A percentile compares a stretch with the other conserved stretches of the same genome.
These are phyloP conservation scores for Anthoceros angustus DNA, from an alignment of 225 moss, liverwort and hornwort species.

Conservation along the genomic window DNA sequence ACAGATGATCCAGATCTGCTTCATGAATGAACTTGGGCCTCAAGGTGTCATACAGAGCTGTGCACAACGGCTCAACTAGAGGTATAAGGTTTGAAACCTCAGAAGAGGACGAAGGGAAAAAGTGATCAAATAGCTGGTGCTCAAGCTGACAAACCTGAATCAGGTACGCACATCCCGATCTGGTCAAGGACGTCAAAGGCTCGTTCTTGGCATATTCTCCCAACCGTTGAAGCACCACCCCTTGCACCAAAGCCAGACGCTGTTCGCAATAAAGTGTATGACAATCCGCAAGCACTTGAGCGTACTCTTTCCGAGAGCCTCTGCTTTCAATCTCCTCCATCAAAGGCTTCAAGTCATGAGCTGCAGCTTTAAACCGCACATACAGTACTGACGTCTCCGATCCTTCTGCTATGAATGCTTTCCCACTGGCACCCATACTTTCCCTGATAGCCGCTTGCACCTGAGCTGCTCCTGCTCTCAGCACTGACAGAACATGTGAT, in stretches of 20 bases:
- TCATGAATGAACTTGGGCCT: slow-evolving; percentile 90
- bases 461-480: slow-evolving; percentile 63
- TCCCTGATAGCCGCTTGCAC: slow-evolving; percentile 89
- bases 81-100: slow-evolving; percentile 75
- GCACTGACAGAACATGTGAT: slow-evolving; percentile 74
- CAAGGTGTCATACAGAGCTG: slow-evolving; percentile 84
- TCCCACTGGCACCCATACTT: slow-evolving; percentile 50
- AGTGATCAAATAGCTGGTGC: slow-evolving; percentile 92
- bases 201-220: slow-evolving; percentile 76
- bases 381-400: slow-evolving; percentile 91
- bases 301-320: slow-evolving; percentile 73
- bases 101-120: slow-evolving; percentile 72
- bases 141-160: slow-evolving; percentile 97
- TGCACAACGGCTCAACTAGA: slow-evolving; percentile 84
- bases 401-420: slow-evolving; percentile 62
- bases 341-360: slow-evolving; percentile 76
- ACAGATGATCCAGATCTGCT: slow-evolving; percentile 86
- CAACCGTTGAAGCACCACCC: slow-evolving; percentile 62
- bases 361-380: slow-evolving; percentile 94
- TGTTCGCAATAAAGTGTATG: slow-evolving; percentile 90
- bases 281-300: slow-evolving; percentile 67
- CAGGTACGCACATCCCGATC: slow-evolving; percentile 93
- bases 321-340: slow-evolving; percentile 95
- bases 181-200: slow-evolving; percentile 71
- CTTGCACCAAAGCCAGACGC: slow-evolving; percentile 67